A percentile compares a stretch with the other conserved stretches of the same genome.
Conservation (phyloP, 2,329 filamentous ascomycete genomes). For the Chaetomium globosum region DNA sequence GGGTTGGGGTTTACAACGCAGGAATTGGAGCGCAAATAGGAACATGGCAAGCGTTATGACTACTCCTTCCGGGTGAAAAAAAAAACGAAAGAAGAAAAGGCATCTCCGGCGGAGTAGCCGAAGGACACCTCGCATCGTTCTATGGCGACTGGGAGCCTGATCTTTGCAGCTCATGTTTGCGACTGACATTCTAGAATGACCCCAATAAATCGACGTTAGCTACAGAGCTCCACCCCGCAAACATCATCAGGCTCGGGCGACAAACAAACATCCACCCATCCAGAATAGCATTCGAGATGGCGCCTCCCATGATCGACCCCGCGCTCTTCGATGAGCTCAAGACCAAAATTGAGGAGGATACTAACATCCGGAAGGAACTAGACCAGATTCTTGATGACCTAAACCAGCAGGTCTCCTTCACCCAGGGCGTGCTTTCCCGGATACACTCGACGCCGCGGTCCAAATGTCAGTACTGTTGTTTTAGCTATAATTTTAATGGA, state of each 20-base stretch:
- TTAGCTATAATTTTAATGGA: neutral
- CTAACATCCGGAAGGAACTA: slow-evolving; percentile 77
- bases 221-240: slow-evolving; percentile 13
- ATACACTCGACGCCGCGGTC: slow-evolving; percentile 82
- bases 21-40: neutral
- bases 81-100: neutral
- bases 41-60: neutral
- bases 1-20: neutral
- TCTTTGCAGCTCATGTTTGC: neutral
- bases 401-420: slow-evolving; percentile 78
- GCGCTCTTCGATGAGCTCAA: slow-evolving; percentile 87
- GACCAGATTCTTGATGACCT: slow-evolving; percentile 78
- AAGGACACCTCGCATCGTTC: neutral
- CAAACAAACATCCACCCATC: neutral
- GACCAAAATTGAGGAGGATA: slow-evolving; percentile 85
- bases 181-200: neutral
- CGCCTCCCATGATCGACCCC: slow-evolving; percentile 66
- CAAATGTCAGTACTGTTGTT: slow-evolving; percentile 44
- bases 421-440: slow-evolving; percentile 80
- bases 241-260: neutral
- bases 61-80: neutral
- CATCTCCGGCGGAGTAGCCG: neutral
- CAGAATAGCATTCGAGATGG: slow-evolving; percentile 27
- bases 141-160: neutral
- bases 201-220: neutral